Percentiles rank a stretch among this genome's conserved stretches.
These are phyloP conservation scores for Borovskyia barvae DNA, from an alignment of 208 protist species.

Conservation along the genomic window DNA sequence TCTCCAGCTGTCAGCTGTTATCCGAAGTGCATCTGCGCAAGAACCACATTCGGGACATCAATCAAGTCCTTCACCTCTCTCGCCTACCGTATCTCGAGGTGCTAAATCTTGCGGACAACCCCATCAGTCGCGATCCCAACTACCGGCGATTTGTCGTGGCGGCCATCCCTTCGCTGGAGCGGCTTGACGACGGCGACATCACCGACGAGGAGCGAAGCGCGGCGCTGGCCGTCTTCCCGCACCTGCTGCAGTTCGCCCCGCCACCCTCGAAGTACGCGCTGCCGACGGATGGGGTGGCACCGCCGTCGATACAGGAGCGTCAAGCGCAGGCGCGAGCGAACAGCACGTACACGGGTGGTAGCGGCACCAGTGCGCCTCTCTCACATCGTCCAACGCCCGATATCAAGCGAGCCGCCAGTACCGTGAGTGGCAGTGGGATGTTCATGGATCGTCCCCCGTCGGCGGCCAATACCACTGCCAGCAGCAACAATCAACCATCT, in stretches of 20 bases:
- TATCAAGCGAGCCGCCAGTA: too few relatives aligned
- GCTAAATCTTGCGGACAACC: constrained; percentile 83
- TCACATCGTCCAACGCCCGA: too few relatives aligned
- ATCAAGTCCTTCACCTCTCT: constrained; percentile 85
- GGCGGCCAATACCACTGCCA: background rate
- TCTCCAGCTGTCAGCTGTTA: constrained; percentile 65
- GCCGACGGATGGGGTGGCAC: constrained; percentile 28
- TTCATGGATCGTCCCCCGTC: background rate
- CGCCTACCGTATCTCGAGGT: constrained; percentile 63
- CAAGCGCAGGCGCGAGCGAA: constrained; percentile 14
- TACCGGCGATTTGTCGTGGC: constrained; percentile 90
- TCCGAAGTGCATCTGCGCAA: constrained; percentile 83
- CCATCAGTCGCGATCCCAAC: constrained; percentile 80
- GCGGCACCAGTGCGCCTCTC: too few relatives aligned
- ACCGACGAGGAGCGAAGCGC: constrained; percentile 58
- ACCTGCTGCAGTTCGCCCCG: constrained; percentile 69
- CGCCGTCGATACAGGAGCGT: constrained; percentile 17
- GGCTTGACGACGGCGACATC: constrained; percentile 76
- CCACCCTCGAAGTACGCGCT: constrained; percentile 74
- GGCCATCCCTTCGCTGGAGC: constrained; percentile 62
- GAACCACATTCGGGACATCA: constrained; percentile 84
- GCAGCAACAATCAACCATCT: constrained; percentile 5
- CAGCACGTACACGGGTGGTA: background rate
- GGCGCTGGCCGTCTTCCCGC: constrained; percentile 72
- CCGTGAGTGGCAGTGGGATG: too few relatives aligned